Percentiles rank a stretch among this genome's conserved stretches.
Evolutionary conservation across 140 eudicot genomes (phyloP).

Genomic region (Anethum foeniculum): DNA sequence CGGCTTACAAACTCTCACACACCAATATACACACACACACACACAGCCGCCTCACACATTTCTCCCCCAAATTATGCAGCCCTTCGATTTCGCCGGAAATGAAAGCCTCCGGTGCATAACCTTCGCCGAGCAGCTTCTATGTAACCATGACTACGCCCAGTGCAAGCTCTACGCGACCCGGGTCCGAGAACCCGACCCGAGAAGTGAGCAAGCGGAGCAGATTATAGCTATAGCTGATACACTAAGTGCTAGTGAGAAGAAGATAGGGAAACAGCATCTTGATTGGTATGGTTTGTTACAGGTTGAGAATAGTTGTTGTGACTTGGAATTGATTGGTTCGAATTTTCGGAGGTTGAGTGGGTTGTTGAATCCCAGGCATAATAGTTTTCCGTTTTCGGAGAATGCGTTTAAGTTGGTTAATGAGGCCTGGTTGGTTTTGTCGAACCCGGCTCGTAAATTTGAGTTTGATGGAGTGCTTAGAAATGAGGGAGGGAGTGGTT

Average conservation of each 20-base stretch:
- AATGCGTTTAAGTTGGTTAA: conserved; percentile 60
- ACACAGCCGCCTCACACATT: not conserved
- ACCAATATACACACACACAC: not conserved
- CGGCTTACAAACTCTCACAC: not conserved
- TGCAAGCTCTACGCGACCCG: conserved; percentile 83
- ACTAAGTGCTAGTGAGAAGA: conserved; percentile 61
- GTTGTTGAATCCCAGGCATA: conserved; percentile 48
- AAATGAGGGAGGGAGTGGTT: not conserved
- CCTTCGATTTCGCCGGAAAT: conserved; percentile 37
- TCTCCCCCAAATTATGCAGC: conserved; percentile 43
- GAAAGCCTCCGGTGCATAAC: conserved; percentile 83
- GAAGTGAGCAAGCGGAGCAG: conserved; percentile 56
- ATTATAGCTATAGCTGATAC: conserved; percentile 77
- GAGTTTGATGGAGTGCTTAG: conserved; percentile 47
- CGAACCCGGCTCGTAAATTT: conserved; percentile 55
- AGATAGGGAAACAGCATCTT: conserved; percentile 35
- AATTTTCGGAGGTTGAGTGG: conserved; percentile 53
- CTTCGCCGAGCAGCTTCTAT: conserved; percentile 65
- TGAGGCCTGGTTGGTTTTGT: conserved; percentile 64
- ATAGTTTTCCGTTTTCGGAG: conserved; percentile 58
- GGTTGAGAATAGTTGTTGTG: conserved; percentile 38
- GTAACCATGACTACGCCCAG: conserved; percentile 49
- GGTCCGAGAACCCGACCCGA: conserved; percentile 83
- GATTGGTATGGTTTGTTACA: conserved; percentile 73
- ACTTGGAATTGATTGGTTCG: conserved; percentile 36